These are phyloP conservation scores for Paxillus involutus DNA, from an alignment of 768 basidiomycete species.

Conservation along the genomic window DNA sequence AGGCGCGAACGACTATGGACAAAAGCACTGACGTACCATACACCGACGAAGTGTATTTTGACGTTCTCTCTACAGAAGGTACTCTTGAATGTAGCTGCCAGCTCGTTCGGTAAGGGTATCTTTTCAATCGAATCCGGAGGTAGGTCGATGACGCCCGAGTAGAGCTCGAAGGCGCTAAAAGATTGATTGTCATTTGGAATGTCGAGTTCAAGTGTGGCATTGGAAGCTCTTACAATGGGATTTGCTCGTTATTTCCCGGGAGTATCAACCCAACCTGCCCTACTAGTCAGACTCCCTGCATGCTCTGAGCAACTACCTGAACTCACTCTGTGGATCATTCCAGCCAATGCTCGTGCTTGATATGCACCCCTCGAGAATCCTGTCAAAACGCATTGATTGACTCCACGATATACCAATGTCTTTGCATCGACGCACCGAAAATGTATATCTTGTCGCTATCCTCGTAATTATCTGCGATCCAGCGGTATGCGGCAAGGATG, in stretches of 20 bases:
- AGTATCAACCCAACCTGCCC: slow-evolving; percentile 34
- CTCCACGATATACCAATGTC: not conserved
- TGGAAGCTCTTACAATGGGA: slow-evolving; percentile 31
- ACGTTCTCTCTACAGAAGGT: slow-evolving; percentile 25
- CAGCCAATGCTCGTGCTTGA: slow-evolving; percentile 35
- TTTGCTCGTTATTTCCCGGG: slow-evolving; percentile 33
- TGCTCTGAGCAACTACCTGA: not conserved
- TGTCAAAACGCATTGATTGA: slow-evolving; percentile 1
- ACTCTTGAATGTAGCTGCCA: slow-evolving; percentile 24
- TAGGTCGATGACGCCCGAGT: slow-evolving; percentile 10
- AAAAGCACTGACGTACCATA: slow-evolving; percentile 21
- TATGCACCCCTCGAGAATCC: slow-evolving; percentile 41
- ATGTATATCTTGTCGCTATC: slow-evolving; percentile 33
- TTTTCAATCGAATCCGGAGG: slow-evolving; percentile 3
- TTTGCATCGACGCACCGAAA: slow-evolving; percentile 26
- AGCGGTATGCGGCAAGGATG: slow-evolving; percentile 30
- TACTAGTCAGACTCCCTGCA: not conserved
- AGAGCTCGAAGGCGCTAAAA: slow-evolving; percentile 32
- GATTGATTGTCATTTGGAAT: not conserved
- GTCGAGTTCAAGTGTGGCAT: not conserved
- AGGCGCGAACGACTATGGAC: no score
- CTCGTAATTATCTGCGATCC: slow-evolving; percentile 33
- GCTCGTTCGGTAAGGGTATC: not conserved
- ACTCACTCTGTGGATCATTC: slow-evolving; percentile 33
- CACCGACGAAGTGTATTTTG: slow-evolving; percentile 29